A percentile compares a stretch with the other conserved stretches of the same genome.
Conservation (phyloP, 2,329 filamentous ascomycete species). For the Fusarium palustre region DNA sequence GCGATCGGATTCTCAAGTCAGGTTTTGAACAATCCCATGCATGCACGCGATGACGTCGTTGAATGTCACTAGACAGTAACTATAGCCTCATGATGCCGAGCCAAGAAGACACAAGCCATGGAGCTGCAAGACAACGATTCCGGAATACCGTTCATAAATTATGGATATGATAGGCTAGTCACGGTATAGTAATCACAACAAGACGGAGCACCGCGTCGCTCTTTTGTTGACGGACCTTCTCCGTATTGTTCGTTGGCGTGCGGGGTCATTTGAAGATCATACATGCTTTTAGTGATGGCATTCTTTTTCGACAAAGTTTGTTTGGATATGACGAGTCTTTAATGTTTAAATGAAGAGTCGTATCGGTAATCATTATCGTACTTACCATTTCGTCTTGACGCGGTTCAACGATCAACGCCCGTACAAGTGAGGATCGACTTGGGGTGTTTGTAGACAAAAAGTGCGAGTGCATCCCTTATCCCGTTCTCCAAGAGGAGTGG, state of each 20-base stretch:
- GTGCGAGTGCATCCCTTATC: background rate
- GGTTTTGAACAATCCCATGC: conserved; percentile 14
- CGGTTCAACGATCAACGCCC: background rate
- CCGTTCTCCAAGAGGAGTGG: no score
- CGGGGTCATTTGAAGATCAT: background rate
- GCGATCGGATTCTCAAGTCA: conserved; percentile 5
- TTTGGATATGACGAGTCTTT: background rate
- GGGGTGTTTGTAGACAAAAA: background rate
- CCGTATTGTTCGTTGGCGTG: background rate
- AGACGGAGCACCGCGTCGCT: conserved; percentile 6
- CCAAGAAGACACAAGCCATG: background rate
- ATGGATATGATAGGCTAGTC: conserved; percentile 6
- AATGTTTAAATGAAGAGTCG: background rate
- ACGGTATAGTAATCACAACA: background rate
- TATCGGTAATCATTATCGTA: background rate
- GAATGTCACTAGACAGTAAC: conserved; percentile 14
- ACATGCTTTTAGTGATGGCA: background rate
- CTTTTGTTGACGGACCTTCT: conserved; percentile 2
- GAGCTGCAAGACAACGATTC: background rate
- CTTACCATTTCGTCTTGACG: background rate
- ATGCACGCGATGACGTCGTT: conserved; percentile 22
- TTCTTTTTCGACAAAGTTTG: background rate
- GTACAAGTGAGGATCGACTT: background rate
- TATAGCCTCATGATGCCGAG: background rate
- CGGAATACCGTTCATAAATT: background rate